Evolutionary conservation across 108 stramenopile species (phyloP), one percentile per base, ranked within the genome.

Genomic region (Nannochloropsis gaditana): DNA sequence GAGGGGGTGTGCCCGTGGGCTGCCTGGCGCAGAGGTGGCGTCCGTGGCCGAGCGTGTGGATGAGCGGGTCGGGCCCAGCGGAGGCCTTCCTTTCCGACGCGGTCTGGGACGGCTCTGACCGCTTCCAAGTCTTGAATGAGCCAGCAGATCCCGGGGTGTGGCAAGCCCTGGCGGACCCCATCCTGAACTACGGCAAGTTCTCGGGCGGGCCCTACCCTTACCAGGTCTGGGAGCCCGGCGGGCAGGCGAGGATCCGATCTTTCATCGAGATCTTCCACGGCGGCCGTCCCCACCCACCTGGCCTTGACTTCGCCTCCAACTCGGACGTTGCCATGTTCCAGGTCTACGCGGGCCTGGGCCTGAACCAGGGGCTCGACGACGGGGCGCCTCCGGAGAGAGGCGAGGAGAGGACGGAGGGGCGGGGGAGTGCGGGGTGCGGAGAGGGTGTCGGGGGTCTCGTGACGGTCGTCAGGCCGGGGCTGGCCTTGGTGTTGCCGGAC

Each of bases 241-340:
- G 19, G 4, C 59, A 73, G 8, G 59, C 59, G 19, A n/a, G 59
- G 19, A 73, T 73, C n/a, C 59, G n/a, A 6, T 15, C 59, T 15
- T 73, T 73, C 3, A 3, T 73, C 19, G 59, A 73, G 8, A n/a
- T 73, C 19, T 73, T 73, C n/a, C 59, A n/a, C 19, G 59, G 59
- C 15, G 59, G 59, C n/a, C 6, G 3, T 15, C 59, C 59, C n/a
- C 59, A 73, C n/a, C 19, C 59, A 73, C 59, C 59, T 73, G 59
- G 59, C 59, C 59, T 73, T 15, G 59, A 73, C 59, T 73, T 73
- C 6, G 59, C 59, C 59, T n/a, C 19, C 59, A 73, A 73, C 59
- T 73, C 59, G 59, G 59, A 73, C 59, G 59, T n/a, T 15, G 59
- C 59, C 59, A 73, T 73, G 59, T 73, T 73, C n/a, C 59, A 73